A percentile compares a stretch with the other conserved stretches of the same genome.
Evolutionary conservation across 2,329 filamentous ascomycete species (phyloP).

Genomic region (Aspergillus brunneoviolaceus): DNA sequence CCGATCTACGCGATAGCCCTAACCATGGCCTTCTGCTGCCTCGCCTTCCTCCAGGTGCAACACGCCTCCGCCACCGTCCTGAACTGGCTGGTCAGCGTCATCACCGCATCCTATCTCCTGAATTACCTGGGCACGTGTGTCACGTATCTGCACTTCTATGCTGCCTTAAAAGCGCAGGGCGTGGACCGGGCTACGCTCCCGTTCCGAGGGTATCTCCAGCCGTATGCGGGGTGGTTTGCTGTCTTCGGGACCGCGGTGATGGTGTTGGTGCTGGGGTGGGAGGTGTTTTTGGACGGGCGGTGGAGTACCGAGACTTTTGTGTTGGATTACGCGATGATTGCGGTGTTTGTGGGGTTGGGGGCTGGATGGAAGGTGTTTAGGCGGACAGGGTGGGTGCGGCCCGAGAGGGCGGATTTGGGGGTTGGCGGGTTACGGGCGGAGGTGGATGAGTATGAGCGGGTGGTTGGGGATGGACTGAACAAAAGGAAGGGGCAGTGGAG

Average conservation of each 20-base stretch:
- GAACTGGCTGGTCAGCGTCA: slow-evolving; percentile 35
- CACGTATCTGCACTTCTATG: slow-evolving; percentile 69
- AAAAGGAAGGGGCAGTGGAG: not conserved
- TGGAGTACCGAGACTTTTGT: slow-evolving; percentile 68
- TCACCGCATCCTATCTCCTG: slow-evolving; percentile 30
- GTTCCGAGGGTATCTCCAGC: slow-evolving; percentile 66
- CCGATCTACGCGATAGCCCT: slow-evolving; percentile 67
- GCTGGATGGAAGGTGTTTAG: slow-evolving; percentile 67
- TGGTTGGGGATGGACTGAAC: not conserved
- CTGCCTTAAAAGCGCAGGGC: slow-evolving; percentile 65
- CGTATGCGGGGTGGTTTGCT: slow-evolving; percentile 67
- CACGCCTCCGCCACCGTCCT: slow-evolving; percentile 63
- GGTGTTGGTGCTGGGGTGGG: slow-evolving; percentile 69
- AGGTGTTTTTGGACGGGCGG: slow-evolving; percentile 64
- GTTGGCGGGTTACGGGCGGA: slow-evolving; percentile 24
- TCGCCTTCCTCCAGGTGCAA: slow-evolving; percentile 71
- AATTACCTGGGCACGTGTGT: slow-evolving; percentile 58
- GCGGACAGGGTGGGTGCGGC: slow-evolving; percentile 56
- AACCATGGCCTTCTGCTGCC: slow-evolving; percentile 63
- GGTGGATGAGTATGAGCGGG: slow-evolving; percentile 28
- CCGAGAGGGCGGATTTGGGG: slow-evolving; percentile 58
- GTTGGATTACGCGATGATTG: slow-evolving; percentile 67
- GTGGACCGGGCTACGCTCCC: slow-evolving; percentile 66
- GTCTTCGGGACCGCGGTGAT: slow-evolving; percentile 64
- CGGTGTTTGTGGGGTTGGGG: slow-evolving; percentile 65